phyloP scores from a whole-genome alignment of 2,329 filamentous ascomycete genomes.

The Beauveria varroae region DNA sequence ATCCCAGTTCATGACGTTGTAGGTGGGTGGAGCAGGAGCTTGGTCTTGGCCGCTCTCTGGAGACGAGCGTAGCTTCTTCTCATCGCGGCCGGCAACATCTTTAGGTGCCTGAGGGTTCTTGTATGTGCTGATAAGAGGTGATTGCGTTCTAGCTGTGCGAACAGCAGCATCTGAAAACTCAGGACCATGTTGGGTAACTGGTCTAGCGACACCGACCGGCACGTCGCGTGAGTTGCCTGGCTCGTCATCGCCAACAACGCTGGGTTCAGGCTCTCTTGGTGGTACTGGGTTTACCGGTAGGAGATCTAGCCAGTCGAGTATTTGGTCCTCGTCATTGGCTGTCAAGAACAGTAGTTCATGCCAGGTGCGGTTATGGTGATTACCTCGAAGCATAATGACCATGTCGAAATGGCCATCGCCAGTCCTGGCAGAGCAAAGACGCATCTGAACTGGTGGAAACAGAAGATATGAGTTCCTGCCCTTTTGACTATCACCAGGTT shows the following conservation, averaged over 20 bases:
- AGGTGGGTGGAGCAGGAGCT: conserved; percentile 30
- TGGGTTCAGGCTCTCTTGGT: conserved; percentile 31
- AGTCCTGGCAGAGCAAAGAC: conserved; percentile 68
- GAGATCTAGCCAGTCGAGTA: conserved; percentile 81
- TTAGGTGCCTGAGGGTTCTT: conserved; percentile 27
- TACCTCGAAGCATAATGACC: conserved; percentile 79
- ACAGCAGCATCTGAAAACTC: conserved; percentile 3
- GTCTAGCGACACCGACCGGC: conserved; percentile 5
- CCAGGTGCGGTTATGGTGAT: conserved; percentile 61
- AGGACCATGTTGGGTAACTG: background rate
- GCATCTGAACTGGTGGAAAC: conserved; percentile 76
- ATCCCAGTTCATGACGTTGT: conserved; percentile 19
- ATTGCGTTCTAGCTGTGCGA: background rate
- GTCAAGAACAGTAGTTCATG: conserved; percentile 74
- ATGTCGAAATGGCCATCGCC: conserved; percentile 66
- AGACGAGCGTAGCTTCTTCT: conserved; percentile 1
- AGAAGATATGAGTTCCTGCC: conserved; percentile 70
- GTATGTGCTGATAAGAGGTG: conserved; percentile 16
- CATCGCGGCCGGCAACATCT: conserved; percentile 10
- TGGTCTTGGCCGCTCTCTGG: conserved; percentile 21
- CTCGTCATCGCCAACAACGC: conserved; percentile 21
- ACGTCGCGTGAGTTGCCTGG: background rate
- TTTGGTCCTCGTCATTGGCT: conserved; percentile 68
- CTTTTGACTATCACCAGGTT: conserved; percentile 67
- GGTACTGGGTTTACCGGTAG: conserved; percentile 49